Base-by-base conservation (phyloP, 352 stramenopile genomes). In the Phytophthora sojae region DNA sequence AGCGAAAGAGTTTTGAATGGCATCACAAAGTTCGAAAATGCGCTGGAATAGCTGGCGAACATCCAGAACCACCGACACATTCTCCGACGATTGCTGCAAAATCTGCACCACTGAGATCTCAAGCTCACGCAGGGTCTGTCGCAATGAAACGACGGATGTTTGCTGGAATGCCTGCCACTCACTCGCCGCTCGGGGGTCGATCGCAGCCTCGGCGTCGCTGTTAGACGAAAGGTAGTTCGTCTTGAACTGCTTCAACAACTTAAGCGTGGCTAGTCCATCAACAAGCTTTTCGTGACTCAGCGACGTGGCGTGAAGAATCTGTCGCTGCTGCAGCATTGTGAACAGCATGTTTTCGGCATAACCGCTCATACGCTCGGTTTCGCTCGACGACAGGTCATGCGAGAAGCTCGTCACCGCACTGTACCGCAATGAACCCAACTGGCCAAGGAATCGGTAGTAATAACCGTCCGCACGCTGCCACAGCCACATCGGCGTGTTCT, bases 311-410 rank as follows among this genome's bases (percentile, higher is more conserved):
- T 93, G 81, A 3, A 98, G 80, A 3, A 94, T 71, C 19, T 92
- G 85, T 26, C 95, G 89, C 50, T 98, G 91, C 70, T 98, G 91
- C 26, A 98, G 68, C 69, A 97, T 89, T 37, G 82, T 80, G 57
- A 93, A 79, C 0, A 97, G 74, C 80, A 98, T 93, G 69, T 98
- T 97, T 60, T 98, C 93, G 0, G 92, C 85, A 58, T 97, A 95
- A 6, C 90, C 90, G 64, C 82, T 89, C 87, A 98, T 98, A 14
- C 91, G 75, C 21, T 97, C 86, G 1, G 92, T 88, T 57, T 98
- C 91, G 25, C 75, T 88, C 6, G 70, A 77, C 6, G 87, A 97
- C 30, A 98, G 47, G 67, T 98, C 91, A 49, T 92, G 83, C 8
- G 91, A 96, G 65, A 96, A 96, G 70, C 80, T 91, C 3, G 90